A percentile compares a stretch with the other conserved stretches of the same genome.
Conservation (phyloP, 148 eudicot genomes). For the Rhododendron ovatum region DNA sequence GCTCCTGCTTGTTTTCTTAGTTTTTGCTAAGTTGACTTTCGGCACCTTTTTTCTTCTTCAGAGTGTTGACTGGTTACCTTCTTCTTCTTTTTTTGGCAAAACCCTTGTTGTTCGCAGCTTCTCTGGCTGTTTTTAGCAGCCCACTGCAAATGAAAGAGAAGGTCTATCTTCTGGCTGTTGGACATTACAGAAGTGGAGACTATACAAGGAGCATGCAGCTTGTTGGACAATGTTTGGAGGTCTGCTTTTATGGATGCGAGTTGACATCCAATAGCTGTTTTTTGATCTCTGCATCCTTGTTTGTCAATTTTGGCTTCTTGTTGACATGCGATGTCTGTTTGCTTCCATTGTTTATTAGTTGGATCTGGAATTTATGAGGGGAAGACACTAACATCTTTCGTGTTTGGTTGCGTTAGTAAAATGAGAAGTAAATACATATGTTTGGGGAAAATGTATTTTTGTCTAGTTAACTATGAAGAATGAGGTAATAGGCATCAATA, state of each 20-base stretch:
- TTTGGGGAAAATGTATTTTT: too few relatives aligned
- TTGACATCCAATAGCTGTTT: not conserved
- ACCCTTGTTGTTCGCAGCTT: constrained; percentile 28
- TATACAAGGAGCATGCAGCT: constrained; percentile 49
- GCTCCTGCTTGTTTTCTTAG: not conserved
- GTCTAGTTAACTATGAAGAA: not conserved
- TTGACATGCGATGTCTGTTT: not conserved
- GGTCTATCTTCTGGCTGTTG: constrained; percentile 50
- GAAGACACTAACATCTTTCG: not conserved
- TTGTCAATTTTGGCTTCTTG: not conserved
- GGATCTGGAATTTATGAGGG: not conserved
- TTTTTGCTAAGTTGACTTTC: not conserved
- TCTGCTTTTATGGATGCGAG: constrained; percentile 2
- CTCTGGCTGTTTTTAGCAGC: constrained; percentile 35
- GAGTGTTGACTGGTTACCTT: not conserved
- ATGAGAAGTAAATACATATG: not conserved
- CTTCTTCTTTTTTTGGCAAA: not conserved
- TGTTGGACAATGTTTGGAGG: constrained; percentile 49
- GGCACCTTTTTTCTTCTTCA: too few relatives aligned
- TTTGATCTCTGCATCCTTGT: not conserved
- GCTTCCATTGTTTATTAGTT: not conserved
- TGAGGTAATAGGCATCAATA: not conserved
- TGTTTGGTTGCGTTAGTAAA: not conserved
- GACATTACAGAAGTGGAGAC: constrained; percentile 48
- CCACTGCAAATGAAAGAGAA: constrained; percentile 48